Base-by-base conservation (phyloP, 2,329 filamentous ascomycete species). In the Xylariaceae sp. region DNA sequence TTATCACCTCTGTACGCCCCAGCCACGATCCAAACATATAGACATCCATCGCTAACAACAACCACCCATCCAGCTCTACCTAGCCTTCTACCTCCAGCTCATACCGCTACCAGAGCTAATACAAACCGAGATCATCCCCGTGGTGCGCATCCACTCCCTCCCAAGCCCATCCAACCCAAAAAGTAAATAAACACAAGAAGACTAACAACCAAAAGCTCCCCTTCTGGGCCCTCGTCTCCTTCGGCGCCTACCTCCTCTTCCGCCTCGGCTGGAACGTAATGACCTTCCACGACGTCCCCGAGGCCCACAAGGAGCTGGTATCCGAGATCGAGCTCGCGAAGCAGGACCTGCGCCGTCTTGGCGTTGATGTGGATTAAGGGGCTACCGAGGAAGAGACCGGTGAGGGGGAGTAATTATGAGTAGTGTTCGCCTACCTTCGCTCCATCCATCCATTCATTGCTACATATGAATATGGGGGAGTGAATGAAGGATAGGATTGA, bases 241-340 rank as follows among this genome's bases (percentile, higher is more conserved):
- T 97, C 69, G 94, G 92, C 72, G 88, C 92, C 59, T 92, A 91
- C 74, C 86, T 99, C 18, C 86, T 99, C 61, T 90, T 87, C 76
- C 89, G 90, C 65, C 87, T 99, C 58, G 94, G 94, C 66, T 88
- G 85, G 77, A 94, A 94, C 61, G 89, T 99, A 65, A 80, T 96
- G 70, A 96, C 90, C 53, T 99, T 99, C 81, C 94, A 96, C 78
- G 92, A 97, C 73, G 90, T 95, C 46, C 92, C 92, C 51, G 82
- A 89, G 58, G 94, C 94, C 49, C 88, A 97, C 74, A 83, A 86
- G 70, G 92, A 96, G 74, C 77, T 99, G 65, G 90, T 94, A 80
- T 78, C 76, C 65, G 88, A 97, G 75, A 94, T 95, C 68, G 80
- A 89, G 59, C 63, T 85, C 71, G 89, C 89, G 59, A 86, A 87